Percentiles rank a stretch among this genome's conserved stretches.
Conservation (phyloP, 2,329 filamentous ascomycete species). For the Periconia sp. region DNA sequence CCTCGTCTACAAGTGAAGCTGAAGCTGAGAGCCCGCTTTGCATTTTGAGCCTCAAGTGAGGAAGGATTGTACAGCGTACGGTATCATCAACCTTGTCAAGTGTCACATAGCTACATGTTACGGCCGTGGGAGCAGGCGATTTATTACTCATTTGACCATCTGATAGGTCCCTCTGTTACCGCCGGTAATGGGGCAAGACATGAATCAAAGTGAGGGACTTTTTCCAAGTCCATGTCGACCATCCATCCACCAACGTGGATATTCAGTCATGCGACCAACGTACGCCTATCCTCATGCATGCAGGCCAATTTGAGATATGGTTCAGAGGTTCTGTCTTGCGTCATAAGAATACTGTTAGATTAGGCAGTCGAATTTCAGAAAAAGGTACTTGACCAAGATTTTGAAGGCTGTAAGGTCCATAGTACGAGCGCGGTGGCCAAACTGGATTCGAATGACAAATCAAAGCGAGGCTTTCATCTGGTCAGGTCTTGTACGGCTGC, state of each 20-base stretch:
- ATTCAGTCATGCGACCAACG: not conserved
- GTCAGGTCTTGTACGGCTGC: not conserved
- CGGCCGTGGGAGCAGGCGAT: not conserved
- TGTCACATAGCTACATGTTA: not conserved
- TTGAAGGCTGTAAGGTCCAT: no score
- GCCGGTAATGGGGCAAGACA: not conserved
- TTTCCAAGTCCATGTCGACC: not conserved
- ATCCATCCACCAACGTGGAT: not conserved
- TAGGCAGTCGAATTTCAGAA: no score
- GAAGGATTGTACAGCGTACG: not conserved
- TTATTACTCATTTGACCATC: not conserved
- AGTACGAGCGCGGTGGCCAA: no score
- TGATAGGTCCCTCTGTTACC: no score
- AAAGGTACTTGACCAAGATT: no score
- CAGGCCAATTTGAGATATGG: no score
- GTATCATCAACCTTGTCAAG: not conserved
- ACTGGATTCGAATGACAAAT: no score
- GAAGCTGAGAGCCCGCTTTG: slow-evolving; percentile 6
- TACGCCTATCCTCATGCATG: not conserved
- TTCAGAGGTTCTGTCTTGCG: no score
- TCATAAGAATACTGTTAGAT: no score
- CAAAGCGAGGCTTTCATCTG: no score
- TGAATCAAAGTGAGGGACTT: not conserved
- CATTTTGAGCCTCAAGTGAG: slow-evolving; percentile 11
- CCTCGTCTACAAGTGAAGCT: slow-evolving; percentile 3